These are phyloP conservation scores for Colletotrichum scovillei DNA, from an alignment of 2,329 filamentous ascomycete genomes.

Conservation along the genomic window DNA sequence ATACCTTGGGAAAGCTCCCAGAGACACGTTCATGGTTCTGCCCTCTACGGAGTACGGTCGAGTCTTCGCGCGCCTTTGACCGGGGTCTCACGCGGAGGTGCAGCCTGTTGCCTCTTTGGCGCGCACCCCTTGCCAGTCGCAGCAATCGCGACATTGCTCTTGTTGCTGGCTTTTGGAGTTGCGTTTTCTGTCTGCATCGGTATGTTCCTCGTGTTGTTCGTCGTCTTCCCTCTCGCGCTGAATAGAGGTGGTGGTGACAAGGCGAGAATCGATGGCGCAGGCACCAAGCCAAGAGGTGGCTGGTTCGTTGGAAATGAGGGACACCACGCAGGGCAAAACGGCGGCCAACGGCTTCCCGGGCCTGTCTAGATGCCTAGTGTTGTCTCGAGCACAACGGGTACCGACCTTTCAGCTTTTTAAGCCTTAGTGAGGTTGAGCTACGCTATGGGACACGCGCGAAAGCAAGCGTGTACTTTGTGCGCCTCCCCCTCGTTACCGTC, in stretches of 20 bases:
- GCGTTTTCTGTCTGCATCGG: neutral
- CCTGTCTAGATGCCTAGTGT: slow-evolving; percentile 26
- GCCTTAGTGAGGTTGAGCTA: slow-evolving; percentile 26
- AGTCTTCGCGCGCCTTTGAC: slow-evolving; percentile 6
- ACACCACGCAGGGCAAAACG: slow-evolving; percentile 30
- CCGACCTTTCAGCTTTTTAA: slow-evolving; percentile 34
- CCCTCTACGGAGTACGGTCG: neutral
- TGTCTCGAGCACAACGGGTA: slow-evolving; percentile 35
- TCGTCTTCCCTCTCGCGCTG: slow-evolving; percentile 8
- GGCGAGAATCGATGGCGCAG: slow-evolving; percentile 19
- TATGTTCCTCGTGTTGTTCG: neutral
- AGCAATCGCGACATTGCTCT: neutral
- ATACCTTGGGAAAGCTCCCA: slow-evolving; percentile 10
- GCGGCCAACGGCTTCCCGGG: slow-evolving; percentile 35
- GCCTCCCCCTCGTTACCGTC: slow-evolving; percentile 4
- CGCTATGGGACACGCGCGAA: neutral
- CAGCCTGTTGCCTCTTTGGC: neutral
- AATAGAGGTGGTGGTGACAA: slow-evolving; percentile 3
- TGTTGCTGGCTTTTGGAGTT: neutral
- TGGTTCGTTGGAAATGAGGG: slow-evolving; percentile 36
- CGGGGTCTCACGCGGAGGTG: neutral
- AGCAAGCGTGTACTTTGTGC: neutral
- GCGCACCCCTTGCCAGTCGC: slow-evolving; percentile 3
- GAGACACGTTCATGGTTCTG: slow-evolving; percentile 24
- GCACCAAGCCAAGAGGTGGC: slow-evolving; percentile 34